Evolutionary conservation across 352 stramenopile genomes (phyloP), one percentile per base, ranked within the genome.

Genomic region (Phytophthora constricta): DNA sequence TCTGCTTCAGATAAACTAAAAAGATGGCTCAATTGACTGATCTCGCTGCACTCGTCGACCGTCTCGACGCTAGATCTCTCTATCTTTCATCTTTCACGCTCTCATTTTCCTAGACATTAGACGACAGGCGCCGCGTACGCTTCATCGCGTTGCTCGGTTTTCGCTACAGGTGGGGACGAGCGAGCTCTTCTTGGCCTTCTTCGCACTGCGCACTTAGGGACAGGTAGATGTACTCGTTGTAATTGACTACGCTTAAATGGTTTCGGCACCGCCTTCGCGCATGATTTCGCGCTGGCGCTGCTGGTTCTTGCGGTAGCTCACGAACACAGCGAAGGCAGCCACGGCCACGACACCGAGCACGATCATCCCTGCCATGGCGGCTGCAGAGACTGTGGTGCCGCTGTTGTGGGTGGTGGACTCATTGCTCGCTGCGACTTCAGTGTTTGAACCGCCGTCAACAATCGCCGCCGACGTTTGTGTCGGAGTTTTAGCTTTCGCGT

Each of bases 291-390:
- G 76, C 69, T 92, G 82, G 54, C 80, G 80, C 56, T 86, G 66
- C 74, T 93, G 82, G 65, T 93, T 91, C 76, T 90, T 93, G 55
- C 76, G 77, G 70, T 93, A 91, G 70, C 84, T 89, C 19, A 82
- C 61, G 45, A 89, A 85, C 31, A 87, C 76, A 33, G 77, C 73
- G 45, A 85, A 46, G 41, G 70, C 80, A 1, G 81, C 82, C 28
- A 91, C 62, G n/a, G 75, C 70, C 39, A 86, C 82, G n/a, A 84
- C 83, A 19, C 72, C 82, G 9, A 88, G 49, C 47, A 91, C 82
- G 50, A 89, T 78, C 3, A 80, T 72, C 25, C 82, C 80, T 2
- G 82, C 84, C 34, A 90, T 68, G 42, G 62, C 80, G 16, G 81
- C 72, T 26, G 82, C 67, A 23, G 82, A 90, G 33, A 91, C 48